Base-by-base conservation (phyloP, 2,329 filamentous ascomycete species). In the Emmonsiellopsis sp. region DNA sequence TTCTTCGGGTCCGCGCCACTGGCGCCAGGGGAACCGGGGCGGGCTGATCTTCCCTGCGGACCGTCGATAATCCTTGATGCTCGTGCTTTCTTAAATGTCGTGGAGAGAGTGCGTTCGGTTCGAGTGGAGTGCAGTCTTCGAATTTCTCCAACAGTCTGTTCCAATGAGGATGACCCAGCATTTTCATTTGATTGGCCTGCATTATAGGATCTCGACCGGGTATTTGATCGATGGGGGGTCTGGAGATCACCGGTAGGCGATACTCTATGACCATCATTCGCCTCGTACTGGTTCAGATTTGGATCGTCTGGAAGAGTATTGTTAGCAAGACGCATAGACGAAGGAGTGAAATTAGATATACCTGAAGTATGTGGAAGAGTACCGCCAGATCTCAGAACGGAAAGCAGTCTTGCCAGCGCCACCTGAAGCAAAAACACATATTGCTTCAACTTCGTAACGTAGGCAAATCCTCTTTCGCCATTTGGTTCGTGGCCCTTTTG, bases 141-240 rank as follows among this genome's bases (percentile, higher is more conserved):
- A 66, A 98, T 93, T 71, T 98, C 93, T 60, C 93, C 94, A 61
- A 98, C 84, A 46, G 92, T 95, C 72, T 91, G 94, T 73, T 97
- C 92, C 67, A 97, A 93, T 49, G 87, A 89, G 50, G 87, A 89
- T 63, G 84, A 81, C 59, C 83, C 80, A 56, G 79, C 79, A 55
- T 82, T 79, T 34, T 75, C 75, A 50, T 85, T 83, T 53, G 72
- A 75, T 54, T 77, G 70, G 57, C 81, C 80, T 26, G 83, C 85
- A 44, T 81, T 81, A 66, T 85, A 86, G 2, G 86, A 89, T 62
- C 85, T 88, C 15, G 89, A 90, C 53, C 87, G 79, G 15, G 80
- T 82, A 58, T 88, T 85, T 7, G 83, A 78, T 51, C 79, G 78
- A 50, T 84, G 73, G 47, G 77, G 73, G 38, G 79, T 74, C 37